These are phyloP conservation scores for Coniochaeta ligniaria DNA, from an alignment of 2,329 filamentous ascomycete species.

Conservation along the genomic window DNA sequence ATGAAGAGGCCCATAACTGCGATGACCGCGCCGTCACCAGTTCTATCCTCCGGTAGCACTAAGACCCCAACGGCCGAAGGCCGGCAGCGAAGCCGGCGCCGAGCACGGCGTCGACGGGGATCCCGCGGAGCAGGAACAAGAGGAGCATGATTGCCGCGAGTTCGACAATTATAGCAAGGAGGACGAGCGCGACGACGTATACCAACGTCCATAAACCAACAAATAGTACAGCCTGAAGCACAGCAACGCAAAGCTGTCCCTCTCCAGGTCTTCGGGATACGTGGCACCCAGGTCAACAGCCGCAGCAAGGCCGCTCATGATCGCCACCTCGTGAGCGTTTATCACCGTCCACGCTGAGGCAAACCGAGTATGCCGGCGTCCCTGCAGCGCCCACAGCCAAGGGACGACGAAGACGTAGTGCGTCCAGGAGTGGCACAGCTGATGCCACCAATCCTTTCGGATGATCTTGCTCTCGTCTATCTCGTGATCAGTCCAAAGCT, in stretches of 20 bases:
- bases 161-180: too few relatives aligned
- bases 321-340: constrained; percentile 60
- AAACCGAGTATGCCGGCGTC: constrained; percentile 53
- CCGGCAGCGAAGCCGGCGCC: too few relatives aligned
- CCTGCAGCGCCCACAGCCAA: constrained; percentile 66
- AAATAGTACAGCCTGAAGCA: constrained; percentile 56
- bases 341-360: constrained; percentile 63
- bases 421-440: constrained; percentile 57
- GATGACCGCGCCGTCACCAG: too few relatives aligned
- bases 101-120: too few relatives aligned
- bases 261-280: constrained; percentile 56
- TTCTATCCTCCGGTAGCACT: too few relatives aligned
- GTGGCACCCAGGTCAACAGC: constrained; percentile 59
- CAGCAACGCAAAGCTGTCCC: constrained; percentile 54
- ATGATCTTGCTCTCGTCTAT: constrained; percentile 56
- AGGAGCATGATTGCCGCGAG: too few relatives aligned
- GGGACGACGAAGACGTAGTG: constrained; percentile 61
- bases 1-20: too few relatives aligned
- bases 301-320: constrained; percentile 60
- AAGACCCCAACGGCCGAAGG: too few relatives aligned
- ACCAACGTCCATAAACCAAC: constrained; percentile 55
- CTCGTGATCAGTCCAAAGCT: constrained; percentile 52
- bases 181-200: too few relatives aligned
- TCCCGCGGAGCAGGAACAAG: too few relatives aligned
- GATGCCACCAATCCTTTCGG: constrained; percentile 60